A percentile compares a stretch with the other conserved stretches of the same genome.
These are phyloP conservation scores for Capsicum pubescens DNA, from an alignment of 257 asterid genomes.

Conservation along the genomic window DNA sequence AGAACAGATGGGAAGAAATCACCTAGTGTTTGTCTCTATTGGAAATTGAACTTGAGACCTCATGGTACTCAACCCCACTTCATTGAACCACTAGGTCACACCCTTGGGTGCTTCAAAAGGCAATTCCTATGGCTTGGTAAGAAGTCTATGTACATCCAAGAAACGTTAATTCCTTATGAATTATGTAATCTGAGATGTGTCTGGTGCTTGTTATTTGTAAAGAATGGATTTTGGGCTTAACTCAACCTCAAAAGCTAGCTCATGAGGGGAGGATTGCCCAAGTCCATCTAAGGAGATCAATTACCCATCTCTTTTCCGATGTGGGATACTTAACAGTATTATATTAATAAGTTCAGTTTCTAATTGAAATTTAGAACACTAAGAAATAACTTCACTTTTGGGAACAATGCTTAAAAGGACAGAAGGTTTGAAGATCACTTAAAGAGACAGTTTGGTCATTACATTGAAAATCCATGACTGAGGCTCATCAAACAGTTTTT, in stretches of 20 bases:
- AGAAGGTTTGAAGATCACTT: background rate
- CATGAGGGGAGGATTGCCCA: too few species aligned
- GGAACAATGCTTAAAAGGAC: background rate
- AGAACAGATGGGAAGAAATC: too few species aligned
- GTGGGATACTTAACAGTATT: too few species aligned
- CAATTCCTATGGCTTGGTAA: background rate
- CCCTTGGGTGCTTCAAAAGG: background rate
- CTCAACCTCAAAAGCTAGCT: too few species aligned
- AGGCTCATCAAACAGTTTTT: background rate
- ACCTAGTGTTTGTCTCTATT: too few species aligned
- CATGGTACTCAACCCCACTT: too few species aligned
- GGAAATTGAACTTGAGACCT: too few species aligned
- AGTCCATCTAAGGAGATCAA: too few species aligned
- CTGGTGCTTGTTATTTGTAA: background rate
- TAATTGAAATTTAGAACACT: background rate
- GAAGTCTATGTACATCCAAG: background rate
- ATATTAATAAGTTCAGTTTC: background rate
- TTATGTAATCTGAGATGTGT: background rate
- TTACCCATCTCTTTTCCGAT: too few species aligned
- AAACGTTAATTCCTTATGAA: background rate
- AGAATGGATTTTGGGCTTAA: too few species aligned
- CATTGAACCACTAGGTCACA: too few species aligned
- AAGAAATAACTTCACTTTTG: background rate
- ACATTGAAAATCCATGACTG: background rate
- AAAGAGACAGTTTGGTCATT: background rate